A percentile compares a stretch with the other conserved stretches of the same genome.
Conservation (phyloP, 2,329 filamentous ascomycete genomes). For the Scorias spongiosa region DNA sequence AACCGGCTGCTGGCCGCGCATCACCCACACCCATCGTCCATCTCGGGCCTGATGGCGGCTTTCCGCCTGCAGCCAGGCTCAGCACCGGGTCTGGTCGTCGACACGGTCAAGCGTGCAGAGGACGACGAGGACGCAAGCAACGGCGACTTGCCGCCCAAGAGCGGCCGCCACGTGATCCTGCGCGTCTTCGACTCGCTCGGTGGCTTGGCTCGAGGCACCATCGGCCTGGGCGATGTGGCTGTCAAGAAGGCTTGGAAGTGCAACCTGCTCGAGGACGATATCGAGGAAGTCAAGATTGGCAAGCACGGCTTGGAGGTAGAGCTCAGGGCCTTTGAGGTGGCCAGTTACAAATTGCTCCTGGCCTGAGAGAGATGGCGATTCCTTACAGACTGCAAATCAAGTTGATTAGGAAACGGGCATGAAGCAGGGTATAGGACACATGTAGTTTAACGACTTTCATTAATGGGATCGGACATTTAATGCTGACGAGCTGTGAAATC, state of each 20-base stretch:
- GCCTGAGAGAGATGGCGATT: no score
- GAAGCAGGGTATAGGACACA: no score
- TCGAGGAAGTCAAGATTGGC: constrained; percentile 45
- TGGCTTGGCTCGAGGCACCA: constrained; percentile 57
- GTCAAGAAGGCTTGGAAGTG: constrained; percentile 68
- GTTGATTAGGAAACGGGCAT: no score
- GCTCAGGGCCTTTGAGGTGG: constrained; percentile 25
- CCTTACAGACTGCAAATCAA: no score
- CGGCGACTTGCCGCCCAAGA: constrained; percentile 36
- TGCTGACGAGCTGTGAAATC: no score
- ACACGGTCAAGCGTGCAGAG: constrained; percentile 75
- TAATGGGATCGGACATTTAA: no score
- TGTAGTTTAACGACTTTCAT: no score
- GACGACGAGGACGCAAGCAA: constrained; percentile 39
- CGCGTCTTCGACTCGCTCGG: constrained; percentile 81
- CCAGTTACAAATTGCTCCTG: constrained; percentile 20
- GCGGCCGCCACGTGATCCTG: constrained; percentile 66
- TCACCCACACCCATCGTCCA: constrained; percentile 13
- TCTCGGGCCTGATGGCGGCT: constrained; percentile 30
- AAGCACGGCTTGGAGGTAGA: constrained; percentile 24
- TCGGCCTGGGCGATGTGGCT: constrained; percentile 49
- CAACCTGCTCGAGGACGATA: constrained; percentile 79
- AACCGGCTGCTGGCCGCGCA: constrained; percentile 51
- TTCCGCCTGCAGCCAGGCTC: constrained; percentile 42
- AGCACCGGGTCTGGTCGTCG: constrained; percentile 49